Base-by-base conservation (phyloP, 2,329 filamentous ascomycete species). In the Neofusicoccum sp. region DNA sequence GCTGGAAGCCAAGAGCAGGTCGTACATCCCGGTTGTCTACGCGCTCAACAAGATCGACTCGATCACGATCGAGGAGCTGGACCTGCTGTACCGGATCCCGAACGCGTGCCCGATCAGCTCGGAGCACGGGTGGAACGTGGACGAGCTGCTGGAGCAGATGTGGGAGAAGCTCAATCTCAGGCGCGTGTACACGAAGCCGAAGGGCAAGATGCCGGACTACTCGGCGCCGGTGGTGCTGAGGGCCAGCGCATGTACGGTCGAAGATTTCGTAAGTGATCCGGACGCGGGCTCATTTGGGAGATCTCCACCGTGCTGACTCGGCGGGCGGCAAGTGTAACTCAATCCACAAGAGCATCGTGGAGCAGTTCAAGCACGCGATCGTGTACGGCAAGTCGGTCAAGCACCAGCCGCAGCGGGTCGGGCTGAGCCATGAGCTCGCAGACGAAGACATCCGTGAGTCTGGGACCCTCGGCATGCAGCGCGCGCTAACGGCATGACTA, bases 31-130 rank as follows among this genome's bases (percentile, higher is more conserved):
- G n/a, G 95, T 98, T 65, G 91, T 99, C 59, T 99, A 99, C 79
- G 95, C 96, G 43, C 84, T 99, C 70, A 99, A 99, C 85, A 99
- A 99, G 82, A 99, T 99, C 68, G 95, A 99, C 77, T 87, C 93
- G 60, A 98, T 99, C 74, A 93, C 91, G 56, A 98, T 99, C 68
- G 93, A 99, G 78, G 95, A 99, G 78, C 83, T 99, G 63, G 95
- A 99, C 77, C 80, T 99, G 63, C 83, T 99, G 30, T 98, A 99
- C 79, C 88, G 93, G 43, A 99, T 99, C 67, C 95, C 95, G 51
- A 96, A 98, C 73, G 92, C 95, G 12, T 95, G 95, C 62, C 95
- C 95, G 30, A 98, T 99, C 78, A 97, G 93, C 74, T 95, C 93
- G 33, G 95, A 99, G 78, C 80, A 81, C 73, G 95, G 95, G 61